phyloP scores from a whole-genome alignment of 2,329 filamentous ascomycete genomes.

The Plenodomus tracheiphilus region DNA sequence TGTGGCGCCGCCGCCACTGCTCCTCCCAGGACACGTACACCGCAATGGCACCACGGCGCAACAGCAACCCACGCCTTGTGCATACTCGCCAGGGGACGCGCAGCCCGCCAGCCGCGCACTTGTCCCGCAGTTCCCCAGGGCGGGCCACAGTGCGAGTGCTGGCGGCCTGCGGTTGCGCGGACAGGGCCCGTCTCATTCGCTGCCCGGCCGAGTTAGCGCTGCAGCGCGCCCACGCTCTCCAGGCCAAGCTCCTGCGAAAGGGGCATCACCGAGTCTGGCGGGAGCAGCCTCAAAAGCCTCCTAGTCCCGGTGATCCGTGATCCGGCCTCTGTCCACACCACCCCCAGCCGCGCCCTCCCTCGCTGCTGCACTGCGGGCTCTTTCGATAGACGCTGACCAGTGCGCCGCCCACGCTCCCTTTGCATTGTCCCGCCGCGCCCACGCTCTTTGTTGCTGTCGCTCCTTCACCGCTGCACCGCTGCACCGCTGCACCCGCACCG shows the following conservation, averaged over 20 bases:
- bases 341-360: too few relatives aligned
- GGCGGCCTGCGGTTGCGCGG: slow-evolving; percentile 1
- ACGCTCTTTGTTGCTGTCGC: slow-evolving; percentile 21
- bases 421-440: neutral
- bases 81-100: too few relatives aligned
- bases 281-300: slow-evolving; percentile 17
- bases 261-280: slow-evolving; percentile 32
- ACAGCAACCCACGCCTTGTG: too few relatives aligned
- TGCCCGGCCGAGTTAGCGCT: slow-evolving; percentile 24
- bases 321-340: too few relatives aligned
- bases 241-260: slow-evolving; percentile 28
- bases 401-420: slow-evolving; percentile 18
- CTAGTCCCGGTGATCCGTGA: slow-evolving; percentile 8
- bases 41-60: too few relatives aligned
- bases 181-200: slow-evolving; percentile 9
- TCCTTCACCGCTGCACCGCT: slow-evolving; percentile 19
- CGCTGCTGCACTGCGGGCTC: slow-evolving; percentile 18
- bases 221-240: slow-evolving; percentile 15
- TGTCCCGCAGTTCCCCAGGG: neutral
- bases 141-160: slow-evolving; percentile 4
- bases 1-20: too few relatives aligned
- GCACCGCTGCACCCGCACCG: slow-evolving; percentile 6
- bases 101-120: too few relatives aligned
- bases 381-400: slow-evolving; percentile 27
- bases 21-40: neutral